phyloP scores from a whole-genome alignment of 495 filamentous ascomycete genomes.

The Parathielavia hyrcaniae region DNA sequence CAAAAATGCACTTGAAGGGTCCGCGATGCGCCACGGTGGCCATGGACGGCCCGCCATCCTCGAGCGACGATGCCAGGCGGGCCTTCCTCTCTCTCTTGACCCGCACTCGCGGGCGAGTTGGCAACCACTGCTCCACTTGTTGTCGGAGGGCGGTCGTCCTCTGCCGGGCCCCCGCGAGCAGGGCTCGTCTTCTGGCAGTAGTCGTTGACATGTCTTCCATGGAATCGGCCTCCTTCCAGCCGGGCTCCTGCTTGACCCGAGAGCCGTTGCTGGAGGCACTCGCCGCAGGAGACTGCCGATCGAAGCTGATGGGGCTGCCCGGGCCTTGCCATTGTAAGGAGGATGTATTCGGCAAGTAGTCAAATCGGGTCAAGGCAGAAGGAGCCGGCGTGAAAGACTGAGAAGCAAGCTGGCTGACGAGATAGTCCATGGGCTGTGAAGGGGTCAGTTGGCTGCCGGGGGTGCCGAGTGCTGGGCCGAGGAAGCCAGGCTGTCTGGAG shows the following conservation, averaged over 20 bases:
- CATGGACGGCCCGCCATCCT: slow-evolving; percentile 16
- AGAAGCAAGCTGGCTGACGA: slow-evolving; percentile 13
- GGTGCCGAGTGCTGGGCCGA: slow-evolving; percentile 1
- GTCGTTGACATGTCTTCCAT: background rate
- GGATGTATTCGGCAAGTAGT: slow-evolving; percentile 10
- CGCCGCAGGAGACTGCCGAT: slow-evolving; percentile 3
- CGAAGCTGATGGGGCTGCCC: slow-evolving; percentile 26
- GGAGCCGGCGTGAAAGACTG: slow-evolving; percentile 11
- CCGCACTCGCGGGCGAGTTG: background rate
- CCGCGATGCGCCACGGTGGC: slow-evolving; percentile 24
- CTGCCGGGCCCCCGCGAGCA: slow-evolving; percentile 29
- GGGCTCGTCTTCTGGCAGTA: slow-evolving; percentile 17
- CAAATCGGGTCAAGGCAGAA: slow-evolving; percentile 1
- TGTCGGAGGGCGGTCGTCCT: slow-evolving; percentile 34
- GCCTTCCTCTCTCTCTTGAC: slow-evolving; percentile 8
- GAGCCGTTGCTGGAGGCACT: background rate
- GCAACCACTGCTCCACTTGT: slow-evolving; percentile 22
- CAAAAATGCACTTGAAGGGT: slow-evolving; percentile 9
- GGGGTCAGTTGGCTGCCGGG: slow-evolving; percentile 15
- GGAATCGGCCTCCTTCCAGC: background rate
- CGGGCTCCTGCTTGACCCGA: slow-evolving; percentile 1
- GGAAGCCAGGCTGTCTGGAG: slow-evolving; percentile 14
- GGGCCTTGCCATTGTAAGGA: slow-evolving; percentile 20
- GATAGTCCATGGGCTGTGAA: slow-evolving; percentile 18
- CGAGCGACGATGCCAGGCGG: background rate